phyloP scores from a whole-genome alignment of 1,284 basidiomycete genomes.

The Ganoderma sinense region DNA sequence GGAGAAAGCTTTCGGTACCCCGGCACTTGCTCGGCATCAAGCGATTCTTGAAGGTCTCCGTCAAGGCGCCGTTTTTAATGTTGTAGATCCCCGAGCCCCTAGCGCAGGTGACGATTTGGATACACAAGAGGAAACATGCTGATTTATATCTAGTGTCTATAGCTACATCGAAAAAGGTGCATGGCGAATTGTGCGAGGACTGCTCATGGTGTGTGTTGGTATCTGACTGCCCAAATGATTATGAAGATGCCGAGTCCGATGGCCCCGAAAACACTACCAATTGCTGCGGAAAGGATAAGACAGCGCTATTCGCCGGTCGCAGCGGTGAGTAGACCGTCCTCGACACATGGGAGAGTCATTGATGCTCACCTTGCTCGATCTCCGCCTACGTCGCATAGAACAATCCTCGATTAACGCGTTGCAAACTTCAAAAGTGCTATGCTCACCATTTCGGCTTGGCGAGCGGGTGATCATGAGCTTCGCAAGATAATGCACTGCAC shows the following conservation, averaged over 20 bases:
- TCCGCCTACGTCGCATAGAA: background rate
- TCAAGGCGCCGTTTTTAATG: background rate
- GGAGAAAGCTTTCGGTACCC: background rate
- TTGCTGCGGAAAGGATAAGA: background rate
- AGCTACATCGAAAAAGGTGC: background rate
- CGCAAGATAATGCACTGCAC: background rate
- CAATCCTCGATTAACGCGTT: background rate
- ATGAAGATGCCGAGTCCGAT: background rate
- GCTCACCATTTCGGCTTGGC: background rate
- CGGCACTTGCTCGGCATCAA: background rate
- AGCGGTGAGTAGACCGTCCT: background rate
- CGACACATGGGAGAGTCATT: background rate
- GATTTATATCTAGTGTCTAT: background rate
- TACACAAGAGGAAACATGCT: background rate
- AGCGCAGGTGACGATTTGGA: background rate
- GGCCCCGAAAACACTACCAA: constrained; percentile 8
- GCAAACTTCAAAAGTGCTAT: background rate
- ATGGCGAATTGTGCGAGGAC: background rate
- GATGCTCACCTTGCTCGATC: background rate
- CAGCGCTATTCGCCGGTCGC: background rate
- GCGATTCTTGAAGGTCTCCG: background rate
- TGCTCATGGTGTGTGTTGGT: constrained; percentile 8
- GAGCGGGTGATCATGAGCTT: background rate
- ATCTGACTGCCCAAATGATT: constrained; percentile 8
- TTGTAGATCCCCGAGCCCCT: background rate